Base-by-base conservation (phyloP, 2,329 filamentous ascomycete genomes). In the Aphanocladium album region DNA sequence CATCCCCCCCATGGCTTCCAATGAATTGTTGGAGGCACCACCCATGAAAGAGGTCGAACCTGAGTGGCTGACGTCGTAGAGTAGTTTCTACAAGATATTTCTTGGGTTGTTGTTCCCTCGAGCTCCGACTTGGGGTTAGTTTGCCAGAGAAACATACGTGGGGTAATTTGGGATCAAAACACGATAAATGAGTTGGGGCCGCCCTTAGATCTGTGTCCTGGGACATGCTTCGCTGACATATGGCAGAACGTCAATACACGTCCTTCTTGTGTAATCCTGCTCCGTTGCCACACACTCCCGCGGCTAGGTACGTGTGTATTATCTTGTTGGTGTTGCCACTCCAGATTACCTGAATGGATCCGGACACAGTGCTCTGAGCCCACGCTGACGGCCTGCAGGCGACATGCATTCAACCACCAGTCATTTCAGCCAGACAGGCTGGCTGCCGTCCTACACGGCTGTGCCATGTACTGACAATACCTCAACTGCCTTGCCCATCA, bases 351-450 rank as follows among this genome's bases (percentile, higher is more conserved):
- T 41, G 35, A 43, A 27, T 33, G 35, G 17, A 51, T 23, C 46
- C 30, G 5, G 37, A 35, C 14, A 11, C 12, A 14, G 14, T 46
- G 39, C 27, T 33, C 12, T 51, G 57, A 59, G 33, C 21, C 23
- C 14, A 37, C 25, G 35, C 57, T 59, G 39, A 52, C 33, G 41
- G 30, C 4, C n/a, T 43, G 25, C 35, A 59, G 45, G 30, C 39
- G 23, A 50, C 45, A 59, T 59, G 57, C 30, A 52, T n/a, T 43
- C 57, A 35, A 59, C 57, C 35, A 45, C 46, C 30, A 30, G 5
- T 45, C 57, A 52, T 16, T 52, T 59, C 14, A 14, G 57, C 47
- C 57, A 59, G 45, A 52, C 41, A 52, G 57, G 47, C 57, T 59
- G 57, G 57, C 23, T 35, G 19, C 33, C 35, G 25, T 59, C 35